A percentile compares a stretch with the other conserved stretches of the same genome.
Evolutionary conservation across 2,329 filamentous ascomycete species (phyloP).

Genomic region (Pseudopithomyces chartarum): DNA sequence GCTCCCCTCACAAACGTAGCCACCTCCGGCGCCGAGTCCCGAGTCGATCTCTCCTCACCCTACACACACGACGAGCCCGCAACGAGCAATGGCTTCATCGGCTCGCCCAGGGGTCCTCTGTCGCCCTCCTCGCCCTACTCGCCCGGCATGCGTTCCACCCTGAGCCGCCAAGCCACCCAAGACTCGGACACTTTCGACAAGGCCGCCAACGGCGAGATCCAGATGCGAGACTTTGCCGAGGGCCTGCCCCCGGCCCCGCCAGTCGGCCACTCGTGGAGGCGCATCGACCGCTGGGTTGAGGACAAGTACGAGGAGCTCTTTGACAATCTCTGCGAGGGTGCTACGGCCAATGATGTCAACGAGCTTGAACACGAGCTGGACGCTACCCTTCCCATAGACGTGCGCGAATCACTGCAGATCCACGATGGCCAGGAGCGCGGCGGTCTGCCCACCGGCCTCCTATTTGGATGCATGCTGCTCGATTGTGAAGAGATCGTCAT

Average conservation of each 20-base stretch:
- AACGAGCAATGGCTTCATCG: constrained; percentile 63
- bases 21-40: constrained; percentile 83
- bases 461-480: constrained; percentile 93
- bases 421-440: constrained; percentile 98
- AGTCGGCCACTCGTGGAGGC: constrained; percentile 85
- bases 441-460: constrained; percentile 85
- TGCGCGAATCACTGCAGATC: constrained; percentile 85
- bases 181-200: constrained; percentile 60
- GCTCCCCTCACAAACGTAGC: constrained; percentile 84
- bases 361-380: constrained; percentile 96
- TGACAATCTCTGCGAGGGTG: constrained; percentile 91
- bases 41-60: constrained; percentile 77
- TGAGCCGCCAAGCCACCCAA: constrained; percentile 68
- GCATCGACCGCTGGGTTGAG: constrained; percentile 93
- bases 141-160: constrained; percentile 82
- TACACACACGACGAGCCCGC: constrained; percentile 75
- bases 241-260: constrained; percentile 89
- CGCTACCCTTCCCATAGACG: constrained; percentile 88
- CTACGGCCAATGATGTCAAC: constrained; percentile 92
- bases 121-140: constrained; percentile 78
- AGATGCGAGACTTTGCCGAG: constrained; percentile 94
- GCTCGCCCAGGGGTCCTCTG: constrained; percentile 60
- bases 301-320: constrained; percentile 93
- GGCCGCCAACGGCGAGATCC: constrained; percentile 79
- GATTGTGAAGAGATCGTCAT: constrained; percentile 98